Evolutionary conservation across 139 green algal species (phyloP), one percentile per base, ranked within the genome.

Genomic region (Chlamydomonas sphaeroides): DNA sequence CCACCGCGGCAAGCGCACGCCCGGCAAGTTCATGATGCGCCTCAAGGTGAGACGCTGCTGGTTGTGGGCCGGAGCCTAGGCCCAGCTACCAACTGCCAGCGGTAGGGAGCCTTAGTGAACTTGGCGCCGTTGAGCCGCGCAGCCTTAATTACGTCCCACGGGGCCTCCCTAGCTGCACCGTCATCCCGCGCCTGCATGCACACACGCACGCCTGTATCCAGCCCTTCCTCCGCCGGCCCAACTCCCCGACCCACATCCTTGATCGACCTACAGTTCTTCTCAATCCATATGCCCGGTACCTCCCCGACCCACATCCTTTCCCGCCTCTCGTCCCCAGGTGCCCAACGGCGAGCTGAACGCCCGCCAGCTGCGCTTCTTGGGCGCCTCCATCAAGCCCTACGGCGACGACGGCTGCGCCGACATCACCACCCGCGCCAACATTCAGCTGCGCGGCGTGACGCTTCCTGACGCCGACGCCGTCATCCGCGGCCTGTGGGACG

Each of bases 11-110:
- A 99, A 99, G 91, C 89, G 90, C 59, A 94, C 95, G 2, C 95
- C 95, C 14, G 94, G 94, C 28, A 93, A 91, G 53, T 99, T 99
- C 91, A 99, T 99, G 97, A 99, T 99, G 95, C 94, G 97, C 39
- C 89, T 99, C 62, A 98, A 97, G 90, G 92, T 96, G n/a, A n/a
- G n/a, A n/a, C n/a, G n/a, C n/a, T n/a, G n/a, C n/a, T n/a, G n/a
- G n/a, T n/a, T n/a, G n/a, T n/a, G 69, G 30, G 68, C 36, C 11
- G 45, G 45, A 53, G 45, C 11, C 45, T 14, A 53, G 45, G 45
- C 14, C n/a, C n/a, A n/a, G n/a, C n/a, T n/a, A n/a, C n/a, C n/a
- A n/a, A n/a, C n/a, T n/a, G n/a, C n/a, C n/a, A n/a, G n/a, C n/a
- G n/a, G n/a, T n/a, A n/a, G n/a, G n/a, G n/a, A n/a, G n/a, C n/a